phyloP scores from a whole-genome alignment of 352 stramenopile species.

The Phytopythium helicoides region DNA sequence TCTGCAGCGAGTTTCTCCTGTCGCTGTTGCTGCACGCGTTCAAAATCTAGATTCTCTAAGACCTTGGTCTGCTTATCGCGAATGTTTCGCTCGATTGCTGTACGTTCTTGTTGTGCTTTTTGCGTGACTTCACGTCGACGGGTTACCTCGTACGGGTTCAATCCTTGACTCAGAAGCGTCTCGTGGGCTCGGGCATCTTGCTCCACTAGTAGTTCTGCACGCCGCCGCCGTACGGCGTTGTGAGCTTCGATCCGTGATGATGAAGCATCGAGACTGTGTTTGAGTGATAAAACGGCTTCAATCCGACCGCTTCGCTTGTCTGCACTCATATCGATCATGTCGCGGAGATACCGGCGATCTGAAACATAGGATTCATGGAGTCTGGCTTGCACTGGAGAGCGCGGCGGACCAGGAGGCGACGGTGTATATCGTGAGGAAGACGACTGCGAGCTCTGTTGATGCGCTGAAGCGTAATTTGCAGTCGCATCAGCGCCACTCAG shows the following conservation, averaged over 20 bases:
- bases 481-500: neutral
- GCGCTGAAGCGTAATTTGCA: neutral
- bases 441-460: neutral
- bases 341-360: conserved; percentile 43
- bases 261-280: conserved; percentile 51
- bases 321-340: conserved; percentile 33
- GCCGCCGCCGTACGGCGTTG: conserved; percentile 32
- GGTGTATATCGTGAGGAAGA: neutral
- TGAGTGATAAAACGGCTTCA: conserved; percentile 58
- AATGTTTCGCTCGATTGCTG: conserved; percentile 44
- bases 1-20: conserved; percentile 38
- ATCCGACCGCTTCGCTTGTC: conserved; percentile 34
- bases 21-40: conserved; percentile 34
- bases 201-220: conserved; percentile 18
- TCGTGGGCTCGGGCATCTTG: conserved; percentile 44
- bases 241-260: conserved; percentile 37
- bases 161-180: conserved; percentile 55
- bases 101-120: conserved; percentile 29
- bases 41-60: conserved; percentile 46
- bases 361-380: conserved; percentile 49
- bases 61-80: conserved; percentile 52
- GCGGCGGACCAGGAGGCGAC: conserved; percentile 1
- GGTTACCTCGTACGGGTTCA: conserved; percentile 78
- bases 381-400: conserved; percentile 31
- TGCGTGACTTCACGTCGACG: conserved; percentile 43